phyloP scores from a whole-genome alignment of 164 flowering plant genomes.

The Berberis vulgaris region DNA sequence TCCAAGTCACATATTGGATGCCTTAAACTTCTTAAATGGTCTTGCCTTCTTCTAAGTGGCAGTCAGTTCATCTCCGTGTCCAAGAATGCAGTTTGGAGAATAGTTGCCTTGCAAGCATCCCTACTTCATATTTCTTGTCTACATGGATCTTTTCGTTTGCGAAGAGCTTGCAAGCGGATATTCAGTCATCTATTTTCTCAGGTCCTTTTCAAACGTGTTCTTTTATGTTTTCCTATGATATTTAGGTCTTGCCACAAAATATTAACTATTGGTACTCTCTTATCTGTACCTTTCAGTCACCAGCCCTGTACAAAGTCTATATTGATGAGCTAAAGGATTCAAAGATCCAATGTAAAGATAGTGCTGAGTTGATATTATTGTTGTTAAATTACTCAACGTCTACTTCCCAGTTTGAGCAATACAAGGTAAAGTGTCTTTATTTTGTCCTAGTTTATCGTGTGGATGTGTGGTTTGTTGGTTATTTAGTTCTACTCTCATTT shows the following conservation, averaged over 20 bases:
- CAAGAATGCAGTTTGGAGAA: conserved; percentile 73
- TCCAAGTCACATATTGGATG: conserved; percentile 48
- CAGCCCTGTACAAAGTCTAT: conserved; percentile 49
- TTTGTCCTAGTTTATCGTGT: not conserved
- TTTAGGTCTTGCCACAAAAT: not conserved
- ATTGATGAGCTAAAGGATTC: conserved; percentile 56
- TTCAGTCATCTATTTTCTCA: conserved; percentile 56
- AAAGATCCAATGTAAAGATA: conserved; percentile 61
- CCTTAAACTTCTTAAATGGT: conserved; percentile 80
- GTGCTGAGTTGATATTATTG: conserved; percentile 48
- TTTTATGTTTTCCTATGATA: conserved; percentile 5
- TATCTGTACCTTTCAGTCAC: conserved; percentile 33
- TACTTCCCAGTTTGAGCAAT: conserved; percentile 37
- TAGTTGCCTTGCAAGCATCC: conserved; percentile 61
- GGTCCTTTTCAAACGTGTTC: conserved; percentile 28
- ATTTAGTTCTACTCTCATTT: not conserved
- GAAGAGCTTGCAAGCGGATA: conserved; percentile 55
- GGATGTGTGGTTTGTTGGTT: not conserved
- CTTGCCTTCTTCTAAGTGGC: conserved; percentile 54
- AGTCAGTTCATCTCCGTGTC: conserved; percentile 70
- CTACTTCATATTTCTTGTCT: conserved; percentile 44
- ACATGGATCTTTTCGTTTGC: conserved; percentile 52
- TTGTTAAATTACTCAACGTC: conserved; percentile 53
- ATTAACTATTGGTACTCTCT: conserved; percentile 3
- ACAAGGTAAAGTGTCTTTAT: conserved; percentile 41